Evolutionary conservation across 257 asterid genomes (phyloP), one percentile per base, ranked within the genome.

Genomic region (Solanum raphanifolium): DNA sequence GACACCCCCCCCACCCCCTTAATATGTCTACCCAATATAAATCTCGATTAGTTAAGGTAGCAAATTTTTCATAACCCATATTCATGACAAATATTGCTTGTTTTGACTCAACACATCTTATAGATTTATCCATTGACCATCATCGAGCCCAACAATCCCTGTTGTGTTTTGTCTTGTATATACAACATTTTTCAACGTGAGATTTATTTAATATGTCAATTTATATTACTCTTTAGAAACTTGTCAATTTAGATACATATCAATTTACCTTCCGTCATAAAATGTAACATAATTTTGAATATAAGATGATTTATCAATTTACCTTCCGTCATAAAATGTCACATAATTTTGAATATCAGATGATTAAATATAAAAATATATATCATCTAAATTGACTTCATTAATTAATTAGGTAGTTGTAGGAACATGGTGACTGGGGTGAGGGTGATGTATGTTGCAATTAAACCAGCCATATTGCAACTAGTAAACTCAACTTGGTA

Each of bases 381-480:
- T 3, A 6, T 13, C 83, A 3, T 38, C 27, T n/a, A 43, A 43
- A 12, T 76, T 5, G 23, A 75, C 58, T 23, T 38, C 5, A 74
- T 74, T 36, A 75, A 39, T 38, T n/a, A 78, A 7, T 78, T 78
- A 13, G 58, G 25, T 78, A 7, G 27, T 41, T 15, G 62, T 13
- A 43, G 60, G 35, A 35, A 1, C 3, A 78, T n/a, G 38, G 38
- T 35, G 38, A 35, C 38, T 35, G 38, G 38, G 21, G 35, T 39
- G 35, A 25, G 43, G 60, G 62, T 78, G 36, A 78, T 78, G 62
- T 27, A 78, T 78, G 62, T 25, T 25, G 84, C 62, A 41, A 78
- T 25, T 12, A 75, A 23, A 12, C 23, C 25, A 41, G 32, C 83
- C 58, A 36, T 13, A 18, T 74, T 43, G 52, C 52, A 43, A 43